Evolutionary conservation across 1,284 basidiomycete genomes (phyloP), one percentile per base, ranked within the genome.

Genomic region (Filobasidium uniguttulatum): DNA sequence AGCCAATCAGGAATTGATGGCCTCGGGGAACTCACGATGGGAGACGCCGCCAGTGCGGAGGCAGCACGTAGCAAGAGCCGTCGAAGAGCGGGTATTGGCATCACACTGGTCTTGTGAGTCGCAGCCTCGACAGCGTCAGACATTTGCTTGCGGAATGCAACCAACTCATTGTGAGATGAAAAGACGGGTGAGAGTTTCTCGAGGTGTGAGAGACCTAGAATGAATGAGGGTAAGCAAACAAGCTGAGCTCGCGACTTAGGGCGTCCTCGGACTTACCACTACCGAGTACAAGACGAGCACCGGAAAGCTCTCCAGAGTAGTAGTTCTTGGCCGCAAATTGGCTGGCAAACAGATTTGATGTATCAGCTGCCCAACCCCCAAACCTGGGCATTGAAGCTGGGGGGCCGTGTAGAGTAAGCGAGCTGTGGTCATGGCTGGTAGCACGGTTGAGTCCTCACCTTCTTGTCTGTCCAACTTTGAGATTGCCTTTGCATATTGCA

Each of bases 1-100:
- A 9, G n/a, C 31, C 8, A 46, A 38, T 28, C 14, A 4, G 33
- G 9, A 26, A 3, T 7, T 5, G 29, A 26, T 15, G 34, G 15
- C 25, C 19, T 26, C 37, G 48, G 22, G 12, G 6, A 3, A 50
- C 67, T 55, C 59, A 87, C 87, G 71, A 79, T 73, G 15, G 78
- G 72, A 33, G 81, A 67, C 14, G 81, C 79, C 47, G 88, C 79
- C 22, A 93, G 66, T 7, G 79, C 80, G 0, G 86, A 83, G 2
- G 85, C 88, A 52, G 84, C 88, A 44, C 90, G 80, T 67, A 94
- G 89, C 23, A 98, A 72, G 2, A 97, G 70, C 8, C 87, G 76
- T 53, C 86, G 82, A 35, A 97, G 72, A 49, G 94, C 87, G 40
- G 83, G 77, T 1, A 88, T 75, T 12, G 79, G 83, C 50, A 88